These are phyloP conservation scores for Pestalotiopsis sp. DNA, from an alignment of 2,329 filamentous ascomycete genomes.

Conservation along the genomic window DNA sequence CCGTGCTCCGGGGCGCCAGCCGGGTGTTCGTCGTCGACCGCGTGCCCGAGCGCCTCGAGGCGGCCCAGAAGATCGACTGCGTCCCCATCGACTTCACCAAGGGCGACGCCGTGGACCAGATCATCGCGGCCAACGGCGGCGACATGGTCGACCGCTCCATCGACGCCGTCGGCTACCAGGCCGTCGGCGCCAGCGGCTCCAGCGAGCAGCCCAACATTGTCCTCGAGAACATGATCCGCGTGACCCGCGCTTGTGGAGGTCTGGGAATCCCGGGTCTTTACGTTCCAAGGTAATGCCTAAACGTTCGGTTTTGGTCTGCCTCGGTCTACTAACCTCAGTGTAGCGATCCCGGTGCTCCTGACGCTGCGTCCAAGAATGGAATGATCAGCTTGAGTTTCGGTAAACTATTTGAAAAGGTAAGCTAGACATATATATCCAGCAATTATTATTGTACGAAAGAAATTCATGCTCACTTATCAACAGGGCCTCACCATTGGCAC, in stretches of 20 bases:
- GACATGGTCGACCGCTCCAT: conserved; percentile 22
- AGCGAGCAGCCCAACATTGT: conserved; percentile 50
- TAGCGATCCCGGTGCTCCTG: conserved; percentile 64
- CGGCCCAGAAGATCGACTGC: conserved; percentile 31
- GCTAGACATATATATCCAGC: background rate
- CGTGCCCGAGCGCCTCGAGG: conserved; percentile 25
- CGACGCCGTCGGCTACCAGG: conserved; percentile 27
- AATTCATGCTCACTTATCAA: background rate
- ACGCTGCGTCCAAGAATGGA: conserved; percentile 62
- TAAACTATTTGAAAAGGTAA: conserved; percentile 69
- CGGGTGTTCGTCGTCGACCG: conserved; percentile 35
- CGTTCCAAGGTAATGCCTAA: conserved; percentile 34
- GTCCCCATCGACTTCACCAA: conserved; percentile 35
- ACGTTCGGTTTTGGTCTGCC: background rate
- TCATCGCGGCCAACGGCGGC: conserved; percentile 26
- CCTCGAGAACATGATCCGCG: conserved; percentile 64
- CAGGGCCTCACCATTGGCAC: conserved; percentile 62
- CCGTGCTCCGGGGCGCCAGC: conserved; percentile 32
- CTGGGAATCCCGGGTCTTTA: conserved; percentile 61
- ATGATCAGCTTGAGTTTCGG: conserved; percentile 67
- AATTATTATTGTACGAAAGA: background rate
- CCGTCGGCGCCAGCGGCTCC: conserved; percentile 7
- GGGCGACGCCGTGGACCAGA: conserved; percentile 30
- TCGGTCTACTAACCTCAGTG: background rate
- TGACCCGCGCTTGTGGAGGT: conserved; percentile 63